A percentile compares a stretch with the other conserved stretches of the same genome.
Evolutionary conservation across 495 filamentous ascomycete genomes (phyloP).

Genomic region (Xylaria intraflava): DNA sequence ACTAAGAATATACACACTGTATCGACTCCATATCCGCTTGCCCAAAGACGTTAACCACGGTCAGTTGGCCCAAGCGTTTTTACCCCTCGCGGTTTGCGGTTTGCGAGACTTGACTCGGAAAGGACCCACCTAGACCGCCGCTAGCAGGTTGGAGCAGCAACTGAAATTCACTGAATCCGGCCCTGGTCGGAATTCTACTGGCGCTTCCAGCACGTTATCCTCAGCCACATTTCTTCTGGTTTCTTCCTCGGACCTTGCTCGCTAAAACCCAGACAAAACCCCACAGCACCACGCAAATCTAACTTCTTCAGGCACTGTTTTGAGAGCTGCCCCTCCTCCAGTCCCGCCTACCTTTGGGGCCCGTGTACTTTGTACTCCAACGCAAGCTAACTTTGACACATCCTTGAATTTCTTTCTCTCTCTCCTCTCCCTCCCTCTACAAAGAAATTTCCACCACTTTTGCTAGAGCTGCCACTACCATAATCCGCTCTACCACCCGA

Average conservation of each 20-base stretch:
- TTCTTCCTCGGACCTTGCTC: too few relatives aligned
- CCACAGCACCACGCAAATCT: too few relatives aligned
- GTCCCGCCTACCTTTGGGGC: neutral
- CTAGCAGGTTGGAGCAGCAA: conserved; percentile 25
- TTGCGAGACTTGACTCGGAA: neutral
- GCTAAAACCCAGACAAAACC: neutral
- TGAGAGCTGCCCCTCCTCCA: neutral
- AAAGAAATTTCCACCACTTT: neutral
- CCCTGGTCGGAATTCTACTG: conserved; percentile 22
- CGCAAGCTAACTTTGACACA: too few relatives aligned
- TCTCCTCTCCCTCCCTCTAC: conserved; percentile 7
- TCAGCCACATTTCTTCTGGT: conserved; percentile 7
- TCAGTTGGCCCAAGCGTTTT: too few relatives aligned
- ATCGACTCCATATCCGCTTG: too few relatives aligned
- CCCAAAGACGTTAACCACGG: too few relatives aligned
- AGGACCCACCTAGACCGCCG: conserved; percentile 8
- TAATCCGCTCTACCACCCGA: neutral
- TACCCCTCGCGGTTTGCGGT: too few relatives aligned
- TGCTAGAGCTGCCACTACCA: neutral
- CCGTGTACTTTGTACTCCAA: neutral
- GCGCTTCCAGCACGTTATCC: conserved; percentile 21
- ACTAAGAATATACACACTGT: too few relatives aligned
- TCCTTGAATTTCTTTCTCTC: conserved; percentile 6
- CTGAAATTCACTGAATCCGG: conserved; percentile 21
- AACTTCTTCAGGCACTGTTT: too few relatives aligned